These are phyloP conservation scores for Ramalina peruviana DNA, from an alignment of 495 filamentous ascomycete genomes.

Conservation along the genomic window DNA sequence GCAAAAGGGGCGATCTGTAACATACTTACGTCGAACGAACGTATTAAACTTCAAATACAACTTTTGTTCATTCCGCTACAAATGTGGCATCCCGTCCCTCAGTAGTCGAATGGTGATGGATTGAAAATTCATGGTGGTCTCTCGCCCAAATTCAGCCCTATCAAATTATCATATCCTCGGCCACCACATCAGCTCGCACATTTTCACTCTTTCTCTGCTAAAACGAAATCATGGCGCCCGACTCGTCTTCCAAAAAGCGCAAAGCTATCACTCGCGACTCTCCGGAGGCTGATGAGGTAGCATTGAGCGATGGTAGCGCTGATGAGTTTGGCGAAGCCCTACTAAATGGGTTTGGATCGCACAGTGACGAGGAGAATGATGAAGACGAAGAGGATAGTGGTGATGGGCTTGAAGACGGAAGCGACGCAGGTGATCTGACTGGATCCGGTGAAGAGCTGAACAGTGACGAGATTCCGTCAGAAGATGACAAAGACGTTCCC, in stretches of 20 bases:
- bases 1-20: no score
- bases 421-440: slow-evolving; percentile 27
- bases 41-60: no score
- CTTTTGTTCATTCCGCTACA: no score
- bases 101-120: no score
- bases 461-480: slow-evolving; percentile 39
- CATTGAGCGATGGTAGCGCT: slow-evolving; percentile 34
- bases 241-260: slow-evolving; percentile 34
- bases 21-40: no score
- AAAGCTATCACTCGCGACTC: slow-evolving; percentile 44
- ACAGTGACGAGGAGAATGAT: slow-evolving; percentile 29
- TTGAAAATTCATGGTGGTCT: no score
- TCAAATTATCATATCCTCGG: neutral
- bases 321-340: slow-evolving; percentile 51
- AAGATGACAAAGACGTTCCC: slow-evolving; percentile 21
- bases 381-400: slow-evolving; percentile 30
- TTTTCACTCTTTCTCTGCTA: no score
- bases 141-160: slow-evolving; percentile 1
- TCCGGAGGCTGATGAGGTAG: slow-evolving; percentile 34
- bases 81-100: no score
- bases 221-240: slow-evolving; percentile 5
- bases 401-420: slow-evolving; percentile 32
- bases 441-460: slow-evolving; percentile 32
- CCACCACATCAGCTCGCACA: neutral
- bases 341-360: slow-evolving; percentile 50